Evolutionary conservation across 2,329 filamentous ascomycete species (phyloP).

Genomic region (Alternaria solani): DNA sequence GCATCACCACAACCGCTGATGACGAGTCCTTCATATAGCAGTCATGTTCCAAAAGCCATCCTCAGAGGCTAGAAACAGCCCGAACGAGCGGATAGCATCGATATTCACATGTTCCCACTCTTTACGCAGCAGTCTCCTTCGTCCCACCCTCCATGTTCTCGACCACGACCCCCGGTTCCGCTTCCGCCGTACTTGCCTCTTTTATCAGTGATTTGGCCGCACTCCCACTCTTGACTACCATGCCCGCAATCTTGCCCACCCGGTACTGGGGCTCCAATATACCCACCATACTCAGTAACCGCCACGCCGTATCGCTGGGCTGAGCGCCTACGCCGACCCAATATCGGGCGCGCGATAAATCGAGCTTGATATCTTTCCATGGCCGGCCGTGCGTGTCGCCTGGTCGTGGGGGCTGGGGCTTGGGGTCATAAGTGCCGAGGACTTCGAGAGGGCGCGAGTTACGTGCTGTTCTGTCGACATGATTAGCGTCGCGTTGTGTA

Average conservation of each 20-base stretch:
- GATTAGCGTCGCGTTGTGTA: background rate
- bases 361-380: conserved; percentile 92
- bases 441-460: conserved; percentile 93
- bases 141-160: conserved; percentile 4
- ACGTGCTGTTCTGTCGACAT: conserved; percentile 73
- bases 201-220: conserved; percentile 8
- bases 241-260: conserved; percentile 41
- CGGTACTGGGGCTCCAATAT: conserved; percentile 50
- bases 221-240: conserved; percentile 34
- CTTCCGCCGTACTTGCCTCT: background rate
- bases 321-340: conserved; percentile 98
- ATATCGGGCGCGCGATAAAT: conserved; percentile 82
- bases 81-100: too few species aligned
- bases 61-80: too few species aligned
- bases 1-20: background rate
- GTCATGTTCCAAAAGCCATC: background rate
- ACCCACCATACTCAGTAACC: conserved; percentile 77
- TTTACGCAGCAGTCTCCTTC: background rate
- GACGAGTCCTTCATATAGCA: background rate
- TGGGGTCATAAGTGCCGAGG: conserved; percentile 72
- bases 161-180: background rate
- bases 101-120: too few species aligned
- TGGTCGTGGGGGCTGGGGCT: conserved; percentile 62
- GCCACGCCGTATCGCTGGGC: conserved; percentile 88
- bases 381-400: conserved; percentile 65